Base-by-base conservation (phyloP, 805 yeast species). In the Danielia reshetovae region DNA sequence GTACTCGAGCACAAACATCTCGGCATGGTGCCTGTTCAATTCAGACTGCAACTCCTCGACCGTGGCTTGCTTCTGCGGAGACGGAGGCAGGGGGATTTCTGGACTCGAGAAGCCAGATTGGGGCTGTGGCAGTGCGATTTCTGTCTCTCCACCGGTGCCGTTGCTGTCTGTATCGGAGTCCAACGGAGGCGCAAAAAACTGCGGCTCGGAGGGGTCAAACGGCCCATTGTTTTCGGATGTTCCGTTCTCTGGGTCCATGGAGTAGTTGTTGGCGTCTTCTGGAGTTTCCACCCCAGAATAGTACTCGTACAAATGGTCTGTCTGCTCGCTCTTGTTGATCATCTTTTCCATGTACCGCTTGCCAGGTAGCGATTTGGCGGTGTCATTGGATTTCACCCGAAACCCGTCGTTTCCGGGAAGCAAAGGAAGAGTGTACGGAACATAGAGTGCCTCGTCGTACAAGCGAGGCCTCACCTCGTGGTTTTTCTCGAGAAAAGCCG, bases 131-230 rank as follows among this genome's bases (percentile, higher is more conserved):
- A 7, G 14, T 12, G 29, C 29, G 22, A 29, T n/a, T n/a, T n/a
- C n/a, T 12, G 26, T 21, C 26, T 33, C 11, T 39, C 27, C 35
- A 24, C 22, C 29, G 25, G 35, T 31, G 21, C 51, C 37, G 30
- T 40, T 32, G 30, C 43, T 35, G 30, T 51, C 52, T 43, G 49
- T 33, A 26, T 45, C 43, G 16, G 28, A 30, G 12, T 39, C 43
- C 24, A 35, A 23, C 4, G 46, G 45, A 3, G 74, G 72, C 2
- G 89, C 81, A 59, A 88, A 88, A 52, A 75, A 86, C 51, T 88
- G 96, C 0, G 97, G 97, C 53, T 88, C 97, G 11, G 88, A 78
- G 0, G 97, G 96, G 55, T 88, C 87, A 56, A 86, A 85, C n/a
- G 70, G 68, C 5, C 81, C 79, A 19, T 66, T 72, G 33, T 61